Evolutionary conservation across 495 filamentous ascomycete species (phyloP).

Genomic region (Annulohypoxylon stygium): DNA sequence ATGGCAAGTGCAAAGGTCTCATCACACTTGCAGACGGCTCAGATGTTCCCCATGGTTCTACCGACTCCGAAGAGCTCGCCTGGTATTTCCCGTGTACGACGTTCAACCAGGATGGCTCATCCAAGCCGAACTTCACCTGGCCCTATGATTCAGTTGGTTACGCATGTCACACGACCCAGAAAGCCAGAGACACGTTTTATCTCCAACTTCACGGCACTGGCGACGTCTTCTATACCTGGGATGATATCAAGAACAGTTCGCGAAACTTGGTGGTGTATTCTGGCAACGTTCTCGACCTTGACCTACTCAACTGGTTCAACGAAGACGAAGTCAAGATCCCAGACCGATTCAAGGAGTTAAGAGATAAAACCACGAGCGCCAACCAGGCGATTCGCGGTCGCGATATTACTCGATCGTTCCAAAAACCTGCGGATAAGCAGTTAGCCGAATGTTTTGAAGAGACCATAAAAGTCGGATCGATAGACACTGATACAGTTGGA

Average conservation of each 20-base stretch:
- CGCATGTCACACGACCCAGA: constrained; percentile 83
- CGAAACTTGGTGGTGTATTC: constrained; percentile 94
- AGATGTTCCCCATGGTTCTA: constrained; percentile 80
- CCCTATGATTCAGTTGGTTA: constrained; percentile 81
- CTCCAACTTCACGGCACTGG: constrained; percentile 66
- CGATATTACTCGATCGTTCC: constrained; percentile 90
- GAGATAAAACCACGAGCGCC: constrained; percentile 59
- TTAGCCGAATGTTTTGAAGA: constrained; percentile 88
- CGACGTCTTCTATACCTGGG: constrained; percentile 94
- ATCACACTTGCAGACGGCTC: constrained; percentile 79
- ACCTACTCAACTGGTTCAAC: constrained; percentile 93
- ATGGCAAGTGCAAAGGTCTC: constrained; percentile 93
- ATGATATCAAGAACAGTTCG: constrained; percentile 87
- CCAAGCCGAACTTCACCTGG: constrained; percentile 76
- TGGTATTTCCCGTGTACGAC: constrained; percentile 97
- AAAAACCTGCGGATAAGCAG: constrained; percentile 79
- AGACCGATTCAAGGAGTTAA: constrained; percentile 80
- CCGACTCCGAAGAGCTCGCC: constrained; percentile 73
- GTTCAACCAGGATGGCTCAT: constrained; percentile 95
- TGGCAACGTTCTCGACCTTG: constrained; percentile 92
- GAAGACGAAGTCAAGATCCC: constrained; percentile 83
- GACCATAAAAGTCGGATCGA: constrained; percentile 93
- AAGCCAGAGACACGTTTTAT: constrained; percentile 81
- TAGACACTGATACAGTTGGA: constrained; percentile 96
- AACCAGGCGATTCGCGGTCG: constrained; percentile 85